Evolutionary conservation across 2,329 filamentous ascomycete species (phyloP), one percentile per base, ranked within the genome.

Genomic region (Didymella keratinophila): DNA sequence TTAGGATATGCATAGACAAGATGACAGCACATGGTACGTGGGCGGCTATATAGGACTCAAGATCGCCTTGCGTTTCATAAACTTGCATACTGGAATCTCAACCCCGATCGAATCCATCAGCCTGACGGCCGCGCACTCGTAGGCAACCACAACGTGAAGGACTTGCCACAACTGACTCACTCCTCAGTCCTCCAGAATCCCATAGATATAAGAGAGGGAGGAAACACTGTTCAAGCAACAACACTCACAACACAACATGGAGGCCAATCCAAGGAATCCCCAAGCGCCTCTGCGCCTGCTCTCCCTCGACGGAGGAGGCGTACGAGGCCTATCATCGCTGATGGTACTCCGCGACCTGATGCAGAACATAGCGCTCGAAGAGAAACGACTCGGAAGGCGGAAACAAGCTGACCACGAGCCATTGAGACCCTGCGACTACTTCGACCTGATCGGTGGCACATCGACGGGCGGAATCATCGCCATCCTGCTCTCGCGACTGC

Each of bases 401-500:
- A 46, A 63, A 2, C 61, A 64, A 30, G 68, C 63, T 34, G 65
- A 76, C 27, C 65, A 71, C 36, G 65, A 60, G 8, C 66, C 70
- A 3, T 57, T 78, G 12, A 76, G 68, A 51, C 76, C 76, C 1
- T 77, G 73, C 53, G 76, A 78, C 58, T 78, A 78, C 45, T 78
- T 78, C 42, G 76, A 78, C 53, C 64, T 78, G 12, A 78, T 78
- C 30, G 76, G 75, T 10, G 76, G 76, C 1, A 78, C 76, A 11
- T 77, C 74, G 11, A 78, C 76, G 0, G 76, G 76, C 8, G 76
- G 76, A 2, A 78, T 78, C 46, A 78, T 78, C 42, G 76, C 76
- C 9, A 72, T 78, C 9, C 66, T 78, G 14, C 71, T 78, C 2
- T 77, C 76, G n/a, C 69, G 76, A 2, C 63, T 78, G 25, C 67